Percentiles rank a stretch among this genome's conserved stretches.
phyloP scores from a whole-genome alignment of 768 basidiomycete species.

The Scleroderma citrinum region DNA sequence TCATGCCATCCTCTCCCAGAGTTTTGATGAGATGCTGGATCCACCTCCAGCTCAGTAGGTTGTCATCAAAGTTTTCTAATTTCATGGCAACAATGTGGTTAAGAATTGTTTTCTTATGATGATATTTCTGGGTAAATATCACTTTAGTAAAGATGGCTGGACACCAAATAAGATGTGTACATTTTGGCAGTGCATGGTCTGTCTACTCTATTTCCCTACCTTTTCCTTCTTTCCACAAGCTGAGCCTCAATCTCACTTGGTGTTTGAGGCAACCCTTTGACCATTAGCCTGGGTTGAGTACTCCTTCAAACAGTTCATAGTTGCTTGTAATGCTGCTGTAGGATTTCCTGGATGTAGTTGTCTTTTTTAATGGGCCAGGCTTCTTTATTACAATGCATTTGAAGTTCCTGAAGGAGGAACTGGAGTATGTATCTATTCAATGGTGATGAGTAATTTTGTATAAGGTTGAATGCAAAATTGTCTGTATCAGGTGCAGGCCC shows the following conservation, averaged over 20 bases:
- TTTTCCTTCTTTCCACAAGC: background rate
- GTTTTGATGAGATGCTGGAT: background rate
- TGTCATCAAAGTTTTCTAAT: background rate
- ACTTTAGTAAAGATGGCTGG: background rate
- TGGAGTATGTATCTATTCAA: background rate
- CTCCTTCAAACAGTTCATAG: conserved; percentile 1
- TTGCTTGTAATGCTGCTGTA: conserved; percentile 3
- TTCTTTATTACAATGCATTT: background rate
- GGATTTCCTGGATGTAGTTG: background rate
- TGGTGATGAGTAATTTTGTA: background rate
- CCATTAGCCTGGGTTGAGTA: background rate
- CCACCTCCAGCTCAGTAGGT: conserved; percentile 4
- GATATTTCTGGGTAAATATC: conserved; percentile 2
- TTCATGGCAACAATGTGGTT: background rate
- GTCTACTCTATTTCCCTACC: background rate
- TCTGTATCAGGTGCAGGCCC: conserved; percentile 2
- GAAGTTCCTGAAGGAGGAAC: background rate
- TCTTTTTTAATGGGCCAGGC: conserved; percentile 3
- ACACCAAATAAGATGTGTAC: background rate
- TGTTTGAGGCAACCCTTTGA: background rate
- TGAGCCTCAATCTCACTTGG: background rate
- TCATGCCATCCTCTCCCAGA: conserved; percentile 10
- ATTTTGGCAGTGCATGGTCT: conserved; percentile 1
- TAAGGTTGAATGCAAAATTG: conserved; percentile 2
- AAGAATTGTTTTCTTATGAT: background rate